These are phyloP conservation scores for Trypanosomatidae sp. DNA, from an alignment of 208 protist genomes.

Conservation along the genomic window DNA sequence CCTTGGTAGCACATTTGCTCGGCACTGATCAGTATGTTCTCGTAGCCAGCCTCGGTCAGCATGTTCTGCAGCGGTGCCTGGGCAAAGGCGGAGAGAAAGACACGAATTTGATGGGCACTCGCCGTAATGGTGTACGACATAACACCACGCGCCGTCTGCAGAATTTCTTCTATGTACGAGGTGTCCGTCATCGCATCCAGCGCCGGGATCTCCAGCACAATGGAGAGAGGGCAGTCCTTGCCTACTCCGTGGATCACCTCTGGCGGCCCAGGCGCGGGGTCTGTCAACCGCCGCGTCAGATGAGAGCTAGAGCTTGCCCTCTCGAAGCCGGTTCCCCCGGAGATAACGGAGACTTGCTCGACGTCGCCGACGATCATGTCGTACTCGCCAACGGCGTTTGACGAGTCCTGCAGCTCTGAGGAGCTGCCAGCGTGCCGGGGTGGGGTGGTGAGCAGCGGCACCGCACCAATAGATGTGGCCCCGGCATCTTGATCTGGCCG, in stretches of 20 bases:
- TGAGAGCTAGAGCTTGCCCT: constrained; percentile 22
- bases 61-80: constrained; percentile 40
- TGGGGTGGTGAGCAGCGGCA: neutral
- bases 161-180: constrained; percentile 73
- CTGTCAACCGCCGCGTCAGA: constrained; percentile 15
- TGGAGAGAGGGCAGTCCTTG: constrained; percentile 51
- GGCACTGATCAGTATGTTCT: constrained; percentile 42
- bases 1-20: constrained; percentile 28
- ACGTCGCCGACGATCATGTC: constrained; percentile 14
- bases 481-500: constrained; percentile 27
- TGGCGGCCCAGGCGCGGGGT: constrained; percentile 6
- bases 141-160: constrained; percentile 79
- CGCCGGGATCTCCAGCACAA: constrained; percentile 76
- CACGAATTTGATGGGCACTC: constrained; percentile 48
- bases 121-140: constrained; percentile 82
- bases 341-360: constrained; percentile 23
- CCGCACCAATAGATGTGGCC: neutral
- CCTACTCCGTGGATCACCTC: constrained; percentile 20
- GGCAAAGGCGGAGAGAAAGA: constrained; percentile 58
- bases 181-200: constrained; percentile 50
- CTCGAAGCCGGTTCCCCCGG: constrained; percentile 19
- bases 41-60: constrained; percentile 52
- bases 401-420: constrained; percentile 16
- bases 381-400: constrained; percentile 15
- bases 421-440: constrained; percentile 18